These are phyloP conservation scores for Helichrysum umbraculigerum DNA, from an alignment of 129 eudicot genomes.

Conservation along the genomic window DNA sequence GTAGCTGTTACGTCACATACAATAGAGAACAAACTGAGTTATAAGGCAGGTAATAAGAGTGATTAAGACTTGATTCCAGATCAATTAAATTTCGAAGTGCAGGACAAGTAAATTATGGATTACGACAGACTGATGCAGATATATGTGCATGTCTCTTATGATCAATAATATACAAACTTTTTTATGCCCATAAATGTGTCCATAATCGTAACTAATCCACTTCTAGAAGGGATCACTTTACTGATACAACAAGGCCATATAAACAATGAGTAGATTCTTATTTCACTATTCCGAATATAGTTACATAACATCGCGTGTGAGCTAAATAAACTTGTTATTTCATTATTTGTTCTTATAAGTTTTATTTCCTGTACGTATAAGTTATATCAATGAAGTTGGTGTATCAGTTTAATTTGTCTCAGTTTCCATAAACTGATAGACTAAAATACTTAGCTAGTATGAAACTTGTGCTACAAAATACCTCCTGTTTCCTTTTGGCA, in stretches of 20 bases:
- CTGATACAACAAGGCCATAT: slow-evolving; percentile 16
- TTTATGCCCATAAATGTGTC: slow-evolving; percentile 36
- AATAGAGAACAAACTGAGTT: slow-evolving; percentile 14
- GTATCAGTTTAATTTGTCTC: slow-evolving; percentile 11
- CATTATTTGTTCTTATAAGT: background rate
- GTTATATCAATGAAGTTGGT: slow-evolving; percentile 27
- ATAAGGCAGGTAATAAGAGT: slow-evolving; percentile 30
- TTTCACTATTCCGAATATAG: background rate
- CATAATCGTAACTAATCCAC: slow-evolving; percentile 33
- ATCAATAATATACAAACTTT: slow-evolving; percentile 17
- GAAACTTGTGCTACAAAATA: slow-evolving; percentile 33
- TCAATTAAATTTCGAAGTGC: slow-evolving; percentile 28
- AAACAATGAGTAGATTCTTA: slow-evolving; percentile 1
- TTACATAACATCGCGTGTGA: slow-evolving; percentile 24
- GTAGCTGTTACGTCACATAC: background rate
- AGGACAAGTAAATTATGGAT: slow-evolving; percentile 36
- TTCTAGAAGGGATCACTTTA: slow-evolving; percentile 34
- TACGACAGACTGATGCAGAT: slow-evolving; percentile 30
- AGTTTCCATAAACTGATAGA: slow-evolving; percentile 9
- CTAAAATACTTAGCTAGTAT: slow-evolving; percentile 16
- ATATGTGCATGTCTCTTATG: slow-evolving; percentile 28
- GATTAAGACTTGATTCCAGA: slow-evolving; percentile 30
- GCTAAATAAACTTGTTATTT: slow-evolving; percentile 8
- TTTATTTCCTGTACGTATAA: background rate
- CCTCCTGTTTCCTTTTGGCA: background rate